Conservation (phyloP, 805 yeast species). For the Kregervanrija delftensis region DNA sequence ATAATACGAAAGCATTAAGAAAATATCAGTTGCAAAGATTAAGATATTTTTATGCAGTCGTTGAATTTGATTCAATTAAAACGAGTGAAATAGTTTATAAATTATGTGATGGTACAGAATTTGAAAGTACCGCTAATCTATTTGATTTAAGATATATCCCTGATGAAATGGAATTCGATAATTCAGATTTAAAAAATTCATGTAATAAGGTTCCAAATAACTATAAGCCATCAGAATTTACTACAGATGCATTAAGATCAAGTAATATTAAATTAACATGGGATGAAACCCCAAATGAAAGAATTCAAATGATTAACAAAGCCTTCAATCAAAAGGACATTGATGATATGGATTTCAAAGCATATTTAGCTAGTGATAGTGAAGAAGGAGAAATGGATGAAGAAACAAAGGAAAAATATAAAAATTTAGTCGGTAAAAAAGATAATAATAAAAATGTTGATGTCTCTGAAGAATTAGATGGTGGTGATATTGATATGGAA, state of each 20-base stretch:
- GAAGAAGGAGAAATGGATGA: constrained; percentile 44
- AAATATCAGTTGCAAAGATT: constrained; percentile 88
- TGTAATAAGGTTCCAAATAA: constrained; percentile 68
- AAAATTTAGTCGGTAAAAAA: constrained; percentile 30
- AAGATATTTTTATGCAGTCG: constrained; percentile 89
- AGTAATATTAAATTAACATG: constrained; percentile 94
- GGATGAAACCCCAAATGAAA: constrained; percentile 97
- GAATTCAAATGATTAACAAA: constrained; percentile 66
- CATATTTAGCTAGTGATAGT: constrained; percentile 79
- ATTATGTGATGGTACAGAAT: constrained; percentile 91
- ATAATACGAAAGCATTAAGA: constrained; percentile 76
- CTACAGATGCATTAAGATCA: constrained; percentile 93
- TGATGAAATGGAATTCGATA: constrained; percentile 83
- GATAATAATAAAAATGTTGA: constrained; percentile 8
- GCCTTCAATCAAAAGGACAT: constrained; percentile 85
- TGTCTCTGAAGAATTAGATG: constrained; percentile 25
- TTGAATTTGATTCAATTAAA: constrained; percentile 64
- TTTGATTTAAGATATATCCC: constrained; percentile 92
- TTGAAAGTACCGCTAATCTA: constrained; percentile 89
- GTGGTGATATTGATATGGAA: constrained; percentile 81
- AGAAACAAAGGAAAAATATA: constrained; percentile 50
- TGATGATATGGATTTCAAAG: constrained; percentile 86
- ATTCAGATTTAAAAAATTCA: constrained; percentile 56
- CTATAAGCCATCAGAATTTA: constrained; percentile 74
- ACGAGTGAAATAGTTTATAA: constrained; percentile 75